Evolutionary conservation across 352 stramenopile species (phyloP), one percentile per base, ranked within the genome.

Genomic region (Globisporangium carolinianum): DNA sequence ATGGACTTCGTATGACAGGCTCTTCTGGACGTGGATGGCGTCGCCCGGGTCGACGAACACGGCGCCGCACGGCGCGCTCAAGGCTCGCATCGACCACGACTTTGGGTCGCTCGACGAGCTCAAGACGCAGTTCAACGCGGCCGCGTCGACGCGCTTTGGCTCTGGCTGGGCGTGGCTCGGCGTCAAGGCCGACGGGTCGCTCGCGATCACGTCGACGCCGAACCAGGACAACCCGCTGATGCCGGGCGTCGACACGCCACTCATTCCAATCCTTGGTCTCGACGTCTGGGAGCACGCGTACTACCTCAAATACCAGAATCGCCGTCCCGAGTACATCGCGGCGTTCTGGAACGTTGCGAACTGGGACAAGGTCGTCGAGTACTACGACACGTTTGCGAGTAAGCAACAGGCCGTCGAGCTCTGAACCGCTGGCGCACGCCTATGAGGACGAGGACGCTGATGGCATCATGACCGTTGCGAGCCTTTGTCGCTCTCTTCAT

Each of bases 291-390:
- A 98, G 72, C 91, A 98, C 72, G 88, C 91, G 9, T 98, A 98
- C 74, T 98, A 98, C 84, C 81, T 98, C 60, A 97, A 98, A 79
- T 98, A 98, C 86, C 91, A 98, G 71, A 98, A 98, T 79, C 86
- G 90, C 54, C 83, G 94, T 61, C 88, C 93, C 15, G 91, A 98
- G 73, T 98, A 98, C 89, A 97, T 99, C 65, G 87, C 83, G 51
- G 97, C 95, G 63, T 98, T 97, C 79, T 99, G 96, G 96, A 98
- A 98, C 81, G 93, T 99, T 61, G 94, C 89, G 68, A 97, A 97
- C 86, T 97, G 87, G 87, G 83, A 95, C 73, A 91, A 94, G 77
- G 91, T 97, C 47, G 86, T 90, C 24, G 76, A 95, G 69, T 94
- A 95, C 84, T 96, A 96, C 70, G 85, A 95, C 76, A 64, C 93